A percentile compares a stretch with the other conserved stretches of the same genome.
Evolutionary conservation across 164 flowering plant genomes (phyloP).

Genomic region (Santalum album): DNA sequence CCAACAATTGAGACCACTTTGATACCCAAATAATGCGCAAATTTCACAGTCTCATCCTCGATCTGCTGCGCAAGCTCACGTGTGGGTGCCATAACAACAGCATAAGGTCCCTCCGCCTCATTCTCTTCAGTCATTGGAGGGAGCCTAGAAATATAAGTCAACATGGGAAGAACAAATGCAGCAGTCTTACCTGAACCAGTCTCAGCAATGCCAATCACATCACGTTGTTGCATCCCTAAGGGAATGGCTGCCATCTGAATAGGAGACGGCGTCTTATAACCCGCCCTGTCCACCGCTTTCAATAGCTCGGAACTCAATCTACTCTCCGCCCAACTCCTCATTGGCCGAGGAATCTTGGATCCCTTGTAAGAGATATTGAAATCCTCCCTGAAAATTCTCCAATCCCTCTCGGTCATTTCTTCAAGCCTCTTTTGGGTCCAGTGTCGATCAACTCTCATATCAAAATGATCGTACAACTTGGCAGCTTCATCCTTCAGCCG

Average conservation of each 20-base stretch:
- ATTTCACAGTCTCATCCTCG: constrained; percentile 83
- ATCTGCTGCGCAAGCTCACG: constrained; percentile 91
- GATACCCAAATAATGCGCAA: constrained; percentile 73
- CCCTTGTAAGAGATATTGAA: constrained; percentile 83
- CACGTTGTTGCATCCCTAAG: constrained; percentile 75
- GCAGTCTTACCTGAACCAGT: constrained; percentile 96
- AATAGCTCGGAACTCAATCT: constrained; percentile 50
- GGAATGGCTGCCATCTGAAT: constrained; percentile 97
- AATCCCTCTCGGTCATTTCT: constrained; percentile 88
- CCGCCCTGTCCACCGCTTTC: constrained; percentile 70
- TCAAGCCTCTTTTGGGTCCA: constrained; percentile 82
- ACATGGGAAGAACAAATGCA: constrained; percentile 91
- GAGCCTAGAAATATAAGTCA: constrained; percentile 62
- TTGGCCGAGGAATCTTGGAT: constrained; percentile 70
- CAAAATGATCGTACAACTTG: constrained; percentile 50
- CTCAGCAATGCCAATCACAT: constrained; percentile 88
- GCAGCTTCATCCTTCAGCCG: constrained; percentile 63
- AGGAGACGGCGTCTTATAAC: constrained; percentile 78
- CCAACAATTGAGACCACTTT: constrained; percentile 84
- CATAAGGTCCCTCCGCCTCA: constrained; percentile 89
- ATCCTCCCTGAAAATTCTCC: constrained; percentile 89
- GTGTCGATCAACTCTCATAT: constrained; percentile 80
- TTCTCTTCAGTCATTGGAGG: constrained; percentile 78
- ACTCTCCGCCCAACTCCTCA: constrained; percentile 82
- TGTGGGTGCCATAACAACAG: constrained; percentile 93